Base-by-base conservation (phyloP, 2,329 filamentous ascomycete species). In the Cladosporium sp. region DNA sequence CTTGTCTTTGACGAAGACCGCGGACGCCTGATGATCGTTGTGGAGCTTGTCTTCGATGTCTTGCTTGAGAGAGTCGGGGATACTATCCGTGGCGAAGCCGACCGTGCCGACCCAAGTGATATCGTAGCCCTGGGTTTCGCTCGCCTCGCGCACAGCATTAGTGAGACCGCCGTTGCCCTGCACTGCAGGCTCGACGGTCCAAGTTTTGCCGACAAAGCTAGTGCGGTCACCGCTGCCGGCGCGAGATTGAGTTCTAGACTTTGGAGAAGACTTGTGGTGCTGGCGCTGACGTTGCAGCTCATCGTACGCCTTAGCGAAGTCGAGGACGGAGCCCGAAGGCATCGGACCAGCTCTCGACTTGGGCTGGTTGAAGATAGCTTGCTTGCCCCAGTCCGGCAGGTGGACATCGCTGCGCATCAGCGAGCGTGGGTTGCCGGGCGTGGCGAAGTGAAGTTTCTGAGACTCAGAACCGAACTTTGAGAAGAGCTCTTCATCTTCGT, bases 111-210 rank as follows among this genome's bases (percentile, higher is more conserved):
- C 86, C 84, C 88, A 95, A n/a, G 85, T 86, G 64, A 89, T 86
- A 50, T 95, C 87, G 17, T 80, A 77, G 8, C 89, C 72, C 17
- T 84, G 85, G 49, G 84, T 81, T 41, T 88, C 80, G 13, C 81
- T 77, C 2, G 88, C 86, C 13, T 89, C 89, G 55, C 88, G 83
- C 29, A 93, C 84, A 3, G 92, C 92, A 65, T 96, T 96, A 61
- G 88, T 84, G 43, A 97, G 79, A 17, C 92, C 93, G 18, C 90
- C 91, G 64, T 97, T 97, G 52, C 92, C 92, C 70, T 95, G 89
- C 50, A 95, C 86, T 1, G 90, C 88, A 50, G 85, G 84, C 54
- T 90, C 86, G 30, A 97, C 82, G 29, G 79, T 85, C 88, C 91
- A 97, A 45, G 85, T 79, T 8, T 87, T 86, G n/a, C 82, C 79